Conservation (phyloP, 441 rosid genomes). For the Adansonia grandidieri region DNA sequence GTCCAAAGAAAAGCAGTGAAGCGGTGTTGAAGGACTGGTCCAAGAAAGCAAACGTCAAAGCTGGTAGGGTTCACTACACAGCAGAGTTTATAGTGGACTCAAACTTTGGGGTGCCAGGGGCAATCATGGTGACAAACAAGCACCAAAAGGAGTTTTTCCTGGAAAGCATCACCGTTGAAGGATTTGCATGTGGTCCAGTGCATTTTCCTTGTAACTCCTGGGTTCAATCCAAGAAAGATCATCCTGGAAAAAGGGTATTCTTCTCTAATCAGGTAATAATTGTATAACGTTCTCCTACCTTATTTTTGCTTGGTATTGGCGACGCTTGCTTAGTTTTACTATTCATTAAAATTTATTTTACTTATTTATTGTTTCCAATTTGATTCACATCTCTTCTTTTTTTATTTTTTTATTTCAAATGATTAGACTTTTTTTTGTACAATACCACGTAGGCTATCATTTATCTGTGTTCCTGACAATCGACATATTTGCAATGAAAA, state of each 20-base stretch:
- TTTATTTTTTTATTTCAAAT: not conserved
- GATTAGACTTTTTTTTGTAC: not conserved
- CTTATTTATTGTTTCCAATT: not conserved
- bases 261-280: constrained; percentile 76
- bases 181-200: constrained; percentile 77
- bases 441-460: no score
- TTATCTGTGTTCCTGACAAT: no score
- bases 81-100: constrained; percentile 80
- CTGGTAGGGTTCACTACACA: constrained; percentile 76
- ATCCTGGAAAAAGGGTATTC: constrained; percentile 68
- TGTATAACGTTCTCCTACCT: not conserved
- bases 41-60: constrained; percentile 63
- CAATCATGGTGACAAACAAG: constrained; percentile 73
- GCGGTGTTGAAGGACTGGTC: constrained; percentile 84
- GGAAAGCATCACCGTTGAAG: constrained; percentile 84
- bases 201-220: constrained; percentile 94
- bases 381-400: not conserved
- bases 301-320: no score
- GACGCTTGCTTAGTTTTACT: not conserved
- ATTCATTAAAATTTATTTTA: not conserved
- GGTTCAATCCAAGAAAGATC: constrained; percentile 78
- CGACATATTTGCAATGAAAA: not conserved
- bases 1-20: constrained; percentile 68
- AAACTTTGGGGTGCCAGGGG: constrained; percentile 80
- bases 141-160: constrained; percentile 85